Percentiles rank a stretch among this genome's conserved stretches.
phyloP scores from a whole-genome alignment of 2,329 filamentous ascomycete genomes.

The Macrophomina pseudophaseolina region DNA sequence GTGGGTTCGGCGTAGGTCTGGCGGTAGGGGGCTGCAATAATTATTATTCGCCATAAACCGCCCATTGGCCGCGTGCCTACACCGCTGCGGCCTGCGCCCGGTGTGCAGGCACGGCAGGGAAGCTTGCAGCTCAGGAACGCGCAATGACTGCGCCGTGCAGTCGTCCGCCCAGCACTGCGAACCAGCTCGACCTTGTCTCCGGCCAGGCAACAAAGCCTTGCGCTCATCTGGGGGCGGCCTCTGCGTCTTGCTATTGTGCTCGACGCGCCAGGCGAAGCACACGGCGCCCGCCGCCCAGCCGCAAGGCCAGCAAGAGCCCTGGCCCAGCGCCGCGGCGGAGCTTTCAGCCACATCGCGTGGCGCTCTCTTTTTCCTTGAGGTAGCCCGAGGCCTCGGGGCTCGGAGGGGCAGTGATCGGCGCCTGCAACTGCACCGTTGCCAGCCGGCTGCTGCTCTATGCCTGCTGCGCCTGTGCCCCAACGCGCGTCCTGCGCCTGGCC shows the following conservation, averaged over 20 bases:
- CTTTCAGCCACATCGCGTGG: conserved; percentile 7
- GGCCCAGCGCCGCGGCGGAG: background rate
- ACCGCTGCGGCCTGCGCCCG: conserved; percentile 18
- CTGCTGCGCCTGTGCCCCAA: background rate
- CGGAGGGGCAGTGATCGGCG: background rate
- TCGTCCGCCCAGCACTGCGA: background rate
- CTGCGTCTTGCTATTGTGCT: conserved; percentile 9
- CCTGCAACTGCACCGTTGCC: background rate
- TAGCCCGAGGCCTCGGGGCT: background rate
- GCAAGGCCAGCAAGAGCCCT: background rate
- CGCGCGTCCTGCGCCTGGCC: background rate
- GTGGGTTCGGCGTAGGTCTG: conserved; percentile 16
- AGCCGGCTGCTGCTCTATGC: background rate
- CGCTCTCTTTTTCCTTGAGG: conserved; percentile 11
- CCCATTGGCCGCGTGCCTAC: conserved; percentile 17
- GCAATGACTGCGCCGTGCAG: conserved; percentile 20
- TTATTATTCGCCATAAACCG: conserved; percentile 17
- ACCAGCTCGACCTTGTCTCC: too few species aligned
- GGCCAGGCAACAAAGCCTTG: conserved; percentile 1
- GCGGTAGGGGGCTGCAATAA: conserved; percentile 19
- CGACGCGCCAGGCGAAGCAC: conserved; percentile 1
- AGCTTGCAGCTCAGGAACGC: conserved; percentile 19
- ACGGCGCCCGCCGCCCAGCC: conserved; percentile 2
- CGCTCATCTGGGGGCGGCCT: background rate
- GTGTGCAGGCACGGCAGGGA: conserved; percentile 10